These are phyloP conservation scores for Alternaria hordeiaustralica DNA, from an alignment of 2,329 filamentous ascomycete species.

Conservation along the genomic window DNA sequence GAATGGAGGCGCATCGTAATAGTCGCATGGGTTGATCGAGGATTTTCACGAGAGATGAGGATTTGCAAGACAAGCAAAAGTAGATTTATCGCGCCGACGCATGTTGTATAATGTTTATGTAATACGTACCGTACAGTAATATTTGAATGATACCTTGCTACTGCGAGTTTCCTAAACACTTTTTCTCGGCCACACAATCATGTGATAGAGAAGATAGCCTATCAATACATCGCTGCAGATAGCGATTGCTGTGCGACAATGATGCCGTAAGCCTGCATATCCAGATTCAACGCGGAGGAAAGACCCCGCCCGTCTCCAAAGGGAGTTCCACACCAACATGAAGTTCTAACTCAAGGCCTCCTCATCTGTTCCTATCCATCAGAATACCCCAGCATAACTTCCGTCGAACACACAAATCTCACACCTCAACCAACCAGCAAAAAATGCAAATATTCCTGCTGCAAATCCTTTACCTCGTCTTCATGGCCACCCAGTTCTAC, in stretches of 20 bases:
- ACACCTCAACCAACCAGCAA: background rate
- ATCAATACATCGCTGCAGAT: background rate
- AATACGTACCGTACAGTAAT: background rate
- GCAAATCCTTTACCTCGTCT: background rate
- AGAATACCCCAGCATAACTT: background rate
- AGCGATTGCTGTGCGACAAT: background rate
- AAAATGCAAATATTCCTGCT: background rate
- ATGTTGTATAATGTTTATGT: background rate
- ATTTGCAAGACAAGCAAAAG: background rate
- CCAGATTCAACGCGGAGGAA: background rate
- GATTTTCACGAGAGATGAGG: background rate
- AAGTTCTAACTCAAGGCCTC: background rate
- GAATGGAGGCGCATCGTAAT: constrained; percentile 5
- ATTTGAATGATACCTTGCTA: background rate
- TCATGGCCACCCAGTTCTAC: background rate
- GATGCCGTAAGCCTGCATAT: background rate
- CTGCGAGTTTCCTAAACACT: background rate
- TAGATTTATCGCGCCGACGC: background rate
- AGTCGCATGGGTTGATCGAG: background rate
- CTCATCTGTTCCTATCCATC: background rate
- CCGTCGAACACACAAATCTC: background rate
- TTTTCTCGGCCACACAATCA: background rate
- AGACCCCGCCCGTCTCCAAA: background rate
- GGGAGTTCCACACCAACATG: background rate
- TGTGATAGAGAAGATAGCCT: background rate